Evolutionary conservation across 2,329 filamentous ascomycete species (phyloP).

Genomic region (Trichoderma polysporum): DNA sequence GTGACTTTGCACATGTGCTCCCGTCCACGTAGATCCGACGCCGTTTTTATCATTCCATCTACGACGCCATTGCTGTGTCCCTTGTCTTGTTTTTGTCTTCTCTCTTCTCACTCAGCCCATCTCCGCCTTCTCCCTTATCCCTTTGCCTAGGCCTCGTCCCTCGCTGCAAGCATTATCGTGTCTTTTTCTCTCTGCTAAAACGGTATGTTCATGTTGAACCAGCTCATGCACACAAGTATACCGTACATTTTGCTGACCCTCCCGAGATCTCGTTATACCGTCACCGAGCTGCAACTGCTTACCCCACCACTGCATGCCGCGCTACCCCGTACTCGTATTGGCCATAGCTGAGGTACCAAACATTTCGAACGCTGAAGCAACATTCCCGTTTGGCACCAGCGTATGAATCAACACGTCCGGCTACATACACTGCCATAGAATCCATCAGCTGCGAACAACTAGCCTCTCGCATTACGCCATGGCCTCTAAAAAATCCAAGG

Average conservation of each 20-base stretch:
- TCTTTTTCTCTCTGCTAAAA: background rate
- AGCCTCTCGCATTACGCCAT: slow-evolving; percentile 40
- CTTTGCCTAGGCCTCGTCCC: too few relatives aligned
- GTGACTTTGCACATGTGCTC: background rate
- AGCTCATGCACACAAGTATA: background rate
- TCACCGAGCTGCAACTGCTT: background rate
- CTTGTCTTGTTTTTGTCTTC: background rate
- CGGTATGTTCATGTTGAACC: background rate
- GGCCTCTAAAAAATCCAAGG: slow-evolving; percentile 61
- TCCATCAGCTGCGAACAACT: background rate
- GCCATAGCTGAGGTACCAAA: background rate
- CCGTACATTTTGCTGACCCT: background rate
- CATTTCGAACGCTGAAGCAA: background rate
- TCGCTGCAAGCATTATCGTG: background rate
- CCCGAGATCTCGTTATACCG: background rate
- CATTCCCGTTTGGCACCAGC: background rate
- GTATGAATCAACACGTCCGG: background rate
- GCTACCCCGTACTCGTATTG: background rate
- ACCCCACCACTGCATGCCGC: slow-evolving; percentile 11
- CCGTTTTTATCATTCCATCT: background rate
- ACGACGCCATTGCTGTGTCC: background rate
- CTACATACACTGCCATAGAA: background rate
- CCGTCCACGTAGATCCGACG: background rate
- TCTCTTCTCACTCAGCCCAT: background rate
- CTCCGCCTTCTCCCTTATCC: too few relatives aligned